Percentiles rank a stretch among this genome's conserved stretches.
These are phyloP conservation scores for Strigomonas culicis DNA, from an alignment of 208 protist species.

Conservation along the genomic window DNA sequence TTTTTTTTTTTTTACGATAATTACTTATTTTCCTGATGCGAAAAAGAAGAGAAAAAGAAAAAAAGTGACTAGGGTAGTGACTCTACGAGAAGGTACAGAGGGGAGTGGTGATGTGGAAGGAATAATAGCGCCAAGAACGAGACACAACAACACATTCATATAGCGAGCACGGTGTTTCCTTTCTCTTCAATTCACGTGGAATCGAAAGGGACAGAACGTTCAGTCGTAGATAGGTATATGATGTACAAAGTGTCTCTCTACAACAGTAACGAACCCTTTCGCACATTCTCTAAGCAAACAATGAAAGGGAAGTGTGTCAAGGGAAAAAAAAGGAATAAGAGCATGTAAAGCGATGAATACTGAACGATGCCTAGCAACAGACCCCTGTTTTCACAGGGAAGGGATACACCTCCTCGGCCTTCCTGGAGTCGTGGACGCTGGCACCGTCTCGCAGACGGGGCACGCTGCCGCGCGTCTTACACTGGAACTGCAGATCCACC, in stretches of 20 bases:
- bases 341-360: background rate
- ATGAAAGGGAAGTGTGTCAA: background rate
- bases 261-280: background rate
- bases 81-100: background rate
- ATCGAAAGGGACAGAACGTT: background rate
- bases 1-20: slow-evolving; percentile 7
- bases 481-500: slow-evolving; percentile 31
- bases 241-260: background rate
- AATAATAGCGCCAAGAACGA: slow-evolving; percentile 11
- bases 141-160: background rate
- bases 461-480: slow-evolving; percentile 25
- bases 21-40: background rate
- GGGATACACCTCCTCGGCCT: slow-evolving; percentile 26
- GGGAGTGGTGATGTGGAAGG: background rate
- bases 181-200: background rate
- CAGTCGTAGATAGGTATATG: background rate
- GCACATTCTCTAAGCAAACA: background rate
- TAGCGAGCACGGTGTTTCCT: background rate
- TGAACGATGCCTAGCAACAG: background rate
- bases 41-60: slow-evolving; percentile 8
- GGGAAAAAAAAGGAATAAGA: slow-evolving; percentile 9
- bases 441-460: slow-evolving; percentile 24
- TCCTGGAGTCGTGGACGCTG: slow-evolving; percentile 20
- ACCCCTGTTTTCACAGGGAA: slow-evolving; percentile 14
- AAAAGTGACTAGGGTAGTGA: background rate